These are phyloP conservation scores for Lumnitzera racemosa DNA, from an alignment of 345 rosid species.

Conservation along the genomic window DNA sequence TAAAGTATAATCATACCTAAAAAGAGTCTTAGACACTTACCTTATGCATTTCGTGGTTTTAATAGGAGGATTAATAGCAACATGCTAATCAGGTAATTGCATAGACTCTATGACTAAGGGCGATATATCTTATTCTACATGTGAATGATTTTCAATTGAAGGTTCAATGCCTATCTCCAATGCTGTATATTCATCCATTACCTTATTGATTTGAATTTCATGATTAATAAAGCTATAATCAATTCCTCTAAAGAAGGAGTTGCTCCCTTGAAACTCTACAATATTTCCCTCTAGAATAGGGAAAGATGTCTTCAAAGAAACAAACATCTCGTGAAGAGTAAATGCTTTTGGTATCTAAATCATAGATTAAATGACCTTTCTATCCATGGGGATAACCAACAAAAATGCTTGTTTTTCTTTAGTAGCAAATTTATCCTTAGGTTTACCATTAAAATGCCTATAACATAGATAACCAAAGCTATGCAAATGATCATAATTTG, in stretches of 20 bases:
- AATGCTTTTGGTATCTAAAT: neutral
- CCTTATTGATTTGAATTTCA: too few relatives aligned
- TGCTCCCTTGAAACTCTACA: too few relatives aligned
- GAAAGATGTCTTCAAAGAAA: neutral
- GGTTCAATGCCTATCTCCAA: too few relatives aligned
- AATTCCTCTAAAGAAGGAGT: too few relatives aligned
- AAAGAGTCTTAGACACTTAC: neutral
- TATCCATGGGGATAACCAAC: constrained; percentile 3
- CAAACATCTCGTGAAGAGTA: neutral
- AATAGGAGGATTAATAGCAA: neutral
- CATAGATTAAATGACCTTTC: constrained; percentile 1
- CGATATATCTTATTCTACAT: too few relatives aligned
- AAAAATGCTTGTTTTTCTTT: neutral
- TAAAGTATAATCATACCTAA: neutral
- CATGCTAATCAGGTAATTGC: neutral
- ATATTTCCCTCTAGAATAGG: neutral
- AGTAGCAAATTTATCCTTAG: too few relatives aligned
- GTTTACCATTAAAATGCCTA: neutral
- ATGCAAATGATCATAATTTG: neutral
- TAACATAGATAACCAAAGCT: neutral
- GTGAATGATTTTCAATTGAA: too few relatives aligned
- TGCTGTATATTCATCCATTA: too few relatives aligned
- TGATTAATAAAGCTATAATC: too few relatives aligned
- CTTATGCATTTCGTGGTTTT: neutral
- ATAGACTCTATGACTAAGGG: too few relatives aligned